A percentile compares a stretch with the other conserved stretches of the same genome.
These are phyloP conservation scores for Naumovozyma dairenensis DNA, from an alignment of 805 yeast genomes.

Conservation along the genomic window DNA sequence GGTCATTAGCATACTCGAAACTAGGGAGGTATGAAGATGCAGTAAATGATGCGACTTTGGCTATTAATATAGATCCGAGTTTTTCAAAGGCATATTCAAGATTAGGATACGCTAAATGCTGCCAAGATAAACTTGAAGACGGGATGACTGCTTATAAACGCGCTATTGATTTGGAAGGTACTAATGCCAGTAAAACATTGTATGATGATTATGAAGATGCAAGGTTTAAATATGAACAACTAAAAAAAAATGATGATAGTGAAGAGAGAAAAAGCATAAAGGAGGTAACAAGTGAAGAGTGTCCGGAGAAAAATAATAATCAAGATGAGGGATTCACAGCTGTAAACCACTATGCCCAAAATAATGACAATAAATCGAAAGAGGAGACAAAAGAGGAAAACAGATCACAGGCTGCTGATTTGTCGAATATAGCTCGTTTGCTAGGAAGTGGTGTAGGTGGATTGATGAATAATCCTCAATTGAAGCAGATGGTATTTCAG, in stretches of 20 bases:
- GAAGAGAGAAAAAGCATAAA: too few relatives aligned
- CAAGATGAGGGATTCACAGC: too few relatives aligned
- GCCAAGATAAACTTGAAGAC: slow-evolving; percentile 79
- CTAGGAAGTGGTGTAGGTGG: slow-evolving; percentile 52
- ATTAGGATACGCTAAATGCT: slow-evolving; percentile 82
- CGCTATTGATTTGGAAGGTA: slow-evolving; percentile 81
- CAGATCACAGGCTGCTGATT: too few relatives aligned
- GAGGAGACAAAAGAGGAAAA: too few relatives aligned
- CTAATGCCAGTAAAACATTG: slow-evolving; percentile 75
- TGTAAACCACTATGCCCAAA: too few relatives aligned
- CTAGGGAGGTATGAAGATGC: slow-evolving; percentile 62
- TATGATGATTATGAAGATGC: slow-evolving; percentile 85
- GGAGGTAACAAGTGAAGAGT: too few relatives aligned
- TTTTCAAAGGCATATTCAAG: slow-evolving; percentile 91
- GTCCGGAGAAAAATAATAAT: too few relatives aligned
- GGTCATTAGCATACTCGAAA: slow-evolving; percentile 92
- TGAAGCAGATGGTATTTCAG: slow-evolving; percentile 76
- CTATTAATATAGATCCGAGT: slow-evolving; percentile 62
- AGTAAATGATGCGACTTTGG: slow-evolving; percentile 67
- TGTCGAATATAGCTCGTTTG: slow-evolving; percentile 31
- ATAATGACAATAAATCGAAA: too few relatives aligned
- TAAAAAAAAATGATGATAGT: slow-evolving; percentile 14
- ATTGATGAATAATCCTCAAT: slow-evolving; percentile 74
- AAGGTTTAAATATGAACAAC: slow-evolving; percentile 56
- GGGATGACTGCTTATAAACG: slow-evolving; percentile 79